Evolutionary conservation across 2,329 filamentous ascomycete genomes (phyloP), one percentile per base, ranked within the genome.

Genomic region (Epichloe sibirici): DNA sequence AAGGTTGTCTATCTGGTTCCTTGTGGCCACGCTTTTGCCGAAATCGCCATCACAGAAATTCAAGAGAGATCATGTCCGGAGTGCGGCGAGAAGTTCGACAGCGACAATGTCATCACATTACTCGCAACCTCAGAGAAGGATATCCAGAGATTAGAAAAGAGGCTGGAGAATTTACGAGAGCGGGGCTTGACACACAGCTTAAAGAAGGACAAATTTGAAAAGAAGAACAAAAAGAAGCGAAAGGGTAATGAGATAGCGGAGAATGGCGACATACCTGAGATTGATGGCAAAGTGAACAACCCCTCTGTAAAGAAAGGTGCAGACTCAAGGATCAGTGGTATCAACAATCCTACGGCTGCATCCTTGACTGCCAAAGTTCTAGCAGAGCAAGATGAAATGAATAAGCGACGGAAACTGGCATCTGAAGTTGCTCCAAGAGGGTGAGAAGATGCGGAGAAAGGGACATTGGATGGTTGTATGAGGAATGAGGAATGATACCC

Each of bases 11-110:
- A 97, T 62, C 63, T 98, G 3, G 88, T 97, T 4, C 93, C 93
- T 0, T 98, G 93, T 62, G 94, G 93, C 0, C 94, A 98, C 72
- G 90, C 88, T 0, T 97, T 97, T 69, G 85, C 88, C 0, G 90
- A 94, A 56, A 82, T 83, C 51, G 89, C 90, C 7, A 83, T 97
- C 58, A 86, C 84, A 59, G 87, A 93, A 68, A 81, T 94, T n/a
- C 65, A 72, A 3, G 84, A 86, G 57, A 73, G 75, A 31, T 63
- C 66, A 0, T 85, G 82, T 53, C 78, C 81, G 0, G 78, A 91
- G 70, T 98, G 93, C 68, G 88, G 85, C 58, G 81, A 83, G 53
- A 62, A 76, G 0, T 96, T 93, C 62, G 78, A 79, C 23, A 68
- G 76, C 25, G 82, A 86, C 34, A 88, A 97, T 60, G 72, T 95